Evolutionary conservation across 202 grass and related monocot genomes (phyloP).

Genomic region (Setaria viridis): DNA sequence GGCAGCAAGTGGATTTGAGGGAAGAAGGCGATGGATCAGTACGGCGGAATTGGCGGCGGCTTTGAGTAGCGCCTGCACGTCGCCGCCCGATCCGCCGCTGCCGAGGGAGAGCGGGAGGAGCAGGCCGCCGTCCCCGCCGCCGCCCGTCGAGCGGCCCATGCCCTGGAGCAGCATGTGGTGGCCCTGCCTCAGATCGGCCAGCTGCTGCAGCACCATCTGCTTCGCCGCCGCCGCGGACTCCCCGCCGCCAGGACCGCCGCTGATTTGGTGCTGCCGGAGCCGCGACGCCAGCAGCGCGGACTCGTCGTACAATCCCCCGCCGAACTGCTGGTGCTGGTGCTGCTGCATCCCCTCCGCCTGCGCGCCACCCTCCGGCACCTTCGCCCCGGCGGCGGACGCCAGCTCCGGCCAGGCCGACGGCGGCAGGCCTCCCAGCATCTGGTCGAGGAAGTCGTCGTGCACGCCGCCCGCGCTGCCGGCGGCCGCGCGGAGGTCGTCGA

Average conservation of each 20-base stretch:
- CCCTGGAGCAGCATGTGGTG: constrained; percentile 68
- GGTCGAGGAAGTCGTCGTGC: constrained; percentile 77
- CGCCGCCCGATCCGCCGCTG: constrained; percentile 52
- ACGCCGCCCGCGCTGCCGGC: constrained; percentile 9
- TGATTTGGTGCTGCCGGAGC: constrained; percentile 76
- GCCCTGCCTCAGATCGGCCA: constrained; percentile 54
- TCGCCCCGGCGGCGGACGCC: background rate
- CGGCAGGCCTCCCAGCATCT: constrained; percentile 65
- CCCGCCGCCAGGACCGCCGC: constrained; percentile 28
- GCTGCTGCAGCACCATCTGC: constrained; percentile 69
- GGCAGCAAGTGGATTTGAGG: constrained; percentile 47
- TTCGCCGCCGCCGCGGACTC: constrained; percentile 17
- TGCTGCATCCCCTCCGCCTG: constrained; percentile 47
- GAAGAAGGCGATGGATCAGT: constrained; percentile 35
- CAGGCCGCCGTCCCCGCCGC: constrained; percentile 5
- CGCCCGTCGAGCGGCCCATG: constrained; percentile 50
- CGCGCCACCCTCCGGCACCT: constrained; percentile 38
- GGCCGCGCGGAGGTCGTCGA: constrained; percentile 53
- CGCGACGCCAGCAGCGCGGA: constrained; percentile 60
- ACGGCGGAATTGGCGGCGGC: constrained; percentile 66
- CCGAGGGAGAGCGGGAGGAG: constrained; percentile 60
- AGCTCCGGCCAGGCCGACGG: constrained; percentile 60
- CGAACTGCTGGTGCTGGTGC: constrained; percentile 34
- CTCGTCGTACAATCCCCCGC: constrained; percentile 55
- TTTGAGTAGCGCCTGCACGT: constrained; percentile 63